phyloP scores from a whole-genome alignment of 2,329 filamentous ascomycete species.

The Onygena corvina region DNA sequence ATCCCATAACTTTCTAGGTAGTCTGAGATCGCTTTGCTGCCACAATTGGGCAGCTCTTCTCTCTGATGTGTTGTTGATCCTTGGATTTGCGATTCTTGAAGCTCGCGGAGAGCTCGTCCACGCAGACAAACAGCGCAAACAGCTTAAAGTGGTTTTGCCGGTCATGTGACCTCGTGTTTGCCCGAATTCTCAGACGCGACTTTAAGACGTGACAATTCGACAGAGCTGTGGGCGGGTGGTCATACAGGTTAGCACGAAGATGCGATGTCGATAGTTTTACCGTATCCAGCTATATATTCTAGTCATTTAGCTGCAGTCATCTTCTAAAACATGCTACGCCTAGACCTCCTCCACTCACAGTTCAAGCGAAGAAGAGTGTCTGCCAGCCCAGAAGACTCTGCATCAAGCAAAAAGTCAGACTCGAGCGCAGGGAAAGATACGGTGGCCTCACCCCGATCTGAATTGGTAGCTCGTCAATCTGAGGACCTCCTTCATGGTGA shows the following conservation, averaged over 20 bases:
- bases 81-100: background rate
- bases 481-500: background rate
- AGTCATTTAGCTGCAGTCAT: too few relatives aligned
- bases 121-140: slow-evolving; percentile 2
- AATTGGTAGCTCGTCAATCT: background rate
- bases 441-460: background rate
- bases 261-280: background rate
- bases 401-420: background rate
- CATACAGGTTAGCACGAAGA: background rate
- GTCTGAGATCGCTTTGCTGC: background rate
- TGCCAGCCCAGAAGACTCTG: background rate
- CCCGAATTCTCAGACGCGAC: background rate
- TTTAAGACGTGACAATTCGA: background rate
- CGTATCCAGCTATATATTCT: background rate
- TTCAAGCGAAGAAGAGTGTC: background rate
- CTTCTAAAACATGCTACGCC: too few relatives aligned
- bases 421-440: background rate
- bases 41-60: background rate
- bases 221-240: too few relatives aligned
- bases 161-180: slow-evolving; percentile 7
- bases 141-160: background rate
- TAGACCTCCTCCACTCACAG: background rate
- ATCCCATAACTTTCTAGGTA: background rate
- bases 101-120: background rate
- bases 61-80: background rate